Percentiles rank a stretch among this genome's conserved stretches.
phyloP scores from a whole-genome alignment of 139 green algal genomes.

The Trebouxia sp. region DNA sequence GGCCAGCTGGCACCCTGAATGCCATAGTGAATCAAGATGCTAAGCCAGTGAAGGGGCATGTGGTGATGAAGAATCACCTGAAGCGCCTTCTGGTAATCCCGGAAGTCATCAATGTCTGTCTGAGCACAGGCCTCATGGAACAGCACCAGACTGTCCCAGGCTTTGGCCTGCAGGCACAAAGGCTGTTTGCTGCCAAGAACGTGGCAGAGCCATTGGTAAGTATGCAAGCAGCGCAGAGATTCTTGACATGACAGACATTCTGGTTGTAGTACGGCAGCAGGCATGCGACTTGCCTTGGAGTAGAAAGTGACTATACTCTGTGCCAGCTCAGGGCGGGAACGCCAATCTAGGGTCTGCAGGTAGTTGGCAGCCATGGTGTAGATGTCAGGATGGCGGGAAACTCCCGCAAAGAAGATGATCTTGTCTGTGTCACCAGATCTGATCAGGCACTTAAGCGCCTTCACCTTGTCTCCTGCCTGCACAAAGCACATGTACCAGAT shows the following conservation, averaged over 20 bases:
- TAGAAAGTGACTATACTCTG: conserved; percentile 84
- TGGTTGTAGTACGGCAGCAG: background rate
- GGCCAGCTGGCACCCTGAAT: background rate
- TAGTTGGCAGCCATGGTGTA: conserved; percentile 84
- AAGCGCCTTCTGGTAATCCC: conserved; percentile 77
- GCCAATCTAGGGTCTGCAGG: conserved; percentile 83
- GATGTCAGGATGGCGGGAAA: conserved; percentile 74
- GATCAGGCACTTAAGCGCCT: conserved; percentile 81
- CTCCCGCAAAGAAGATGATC: conserved; percentile 86
- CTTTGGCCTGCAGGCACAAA: conserved; percentile 34
- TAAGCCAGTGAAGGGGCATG: background rate
- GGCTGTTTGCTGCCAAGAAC: no score
- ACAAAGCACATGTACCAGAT: no score
- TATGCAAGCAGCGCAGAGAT: no score
- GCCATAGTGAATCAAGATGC: background rate
- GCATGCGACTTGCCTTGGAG: conserved; percentile 50
- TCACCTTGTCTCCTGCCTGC: conserved; percentile 76
- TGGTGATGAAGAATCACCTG: conserved; percentile 39
- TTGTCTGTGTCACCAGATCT: conserved; percentile 76
- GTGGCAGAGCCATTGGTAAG: no score
- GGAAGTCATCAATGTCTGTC: conserved; percentile 84
- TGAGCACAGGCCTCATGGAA: conserved; percentile 85
- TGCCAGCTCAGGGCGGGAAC: conserved; percentile 57
- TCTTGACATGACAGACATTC: background rate
- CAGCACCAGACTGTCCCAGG: conserved; percentile 55